phyloP scores from a whole-genome alignment of 768 basidiomycete genomes.

The Myochromella boudieri region DNA sequence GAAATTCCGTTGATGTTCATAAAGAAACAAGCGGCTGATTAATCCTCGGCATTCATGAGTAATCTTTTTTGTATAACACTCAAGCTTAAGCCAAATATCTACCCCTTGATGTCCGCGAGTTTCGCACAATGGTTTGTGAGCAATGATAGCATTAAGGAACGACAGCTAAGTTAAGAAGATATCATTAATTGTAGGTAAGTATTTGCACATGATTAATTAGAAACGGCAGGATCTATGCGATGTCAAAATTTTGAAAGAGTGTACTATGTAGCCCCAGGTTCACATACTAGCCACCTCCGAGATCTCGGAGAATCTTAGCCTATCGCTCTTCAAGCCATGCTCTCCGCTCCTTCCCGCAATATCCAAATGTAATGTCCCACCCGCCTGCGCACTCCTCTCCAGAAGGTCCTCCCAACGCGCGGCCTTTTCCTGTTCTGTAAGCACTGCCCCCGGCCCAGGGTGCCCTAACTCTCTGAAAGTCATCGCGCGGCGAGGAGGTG shows the following conservation, averaged over 20 bases:
- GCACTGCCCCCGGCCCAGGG: constrained; percentile 30
- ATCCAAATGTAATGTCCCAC: constrained; percentile 66
- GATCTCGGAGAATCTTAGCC: constrained; percentile 18
- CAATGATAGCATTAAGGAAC: too few species aligned
- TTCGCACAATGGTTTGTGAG: too few species aligned
- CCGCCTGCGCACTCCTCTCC: constrained; percentile 64
- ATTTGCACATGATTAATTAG: too few species aligned
- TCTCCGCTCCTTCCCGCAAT: constrained; percentile 31
- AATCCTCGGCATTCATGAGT: too few species aligned
- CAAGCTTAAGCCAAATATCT: too few species aligned
- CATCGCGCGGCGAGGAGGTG: constrained; percentile 25
- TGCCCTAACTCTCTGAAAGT: constrained; percentile 49
- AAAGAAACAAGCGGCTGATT: too few species aligned
- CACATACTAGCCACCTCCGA: constrained; percentile 4
- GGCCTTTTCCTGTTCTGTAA: constrained; percentile 71
- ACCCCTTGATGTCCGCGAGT: too few species aligned
- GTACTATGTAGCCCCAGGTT: neutral
- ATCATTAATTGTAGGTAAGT: too few species aligned
- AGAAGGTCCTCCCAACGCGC: constrained; percentile 71
- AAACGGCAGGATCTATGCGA: too few species aligned
- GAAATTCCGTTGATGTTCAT: too few species aligned
- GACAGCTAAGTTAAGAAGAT: too few species aligned
- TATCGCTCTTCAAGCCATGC: constrained; percentile 16
- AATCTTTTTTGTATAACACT: too few species aligned
- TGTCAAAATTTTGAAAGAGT: neutral